Percentiles rank a stretch among this genome's conserved stretches.
phyloP scores from a whole-genome alignment of 495 filamentous ascomycete species.

The Collariella sp. region DNA sequence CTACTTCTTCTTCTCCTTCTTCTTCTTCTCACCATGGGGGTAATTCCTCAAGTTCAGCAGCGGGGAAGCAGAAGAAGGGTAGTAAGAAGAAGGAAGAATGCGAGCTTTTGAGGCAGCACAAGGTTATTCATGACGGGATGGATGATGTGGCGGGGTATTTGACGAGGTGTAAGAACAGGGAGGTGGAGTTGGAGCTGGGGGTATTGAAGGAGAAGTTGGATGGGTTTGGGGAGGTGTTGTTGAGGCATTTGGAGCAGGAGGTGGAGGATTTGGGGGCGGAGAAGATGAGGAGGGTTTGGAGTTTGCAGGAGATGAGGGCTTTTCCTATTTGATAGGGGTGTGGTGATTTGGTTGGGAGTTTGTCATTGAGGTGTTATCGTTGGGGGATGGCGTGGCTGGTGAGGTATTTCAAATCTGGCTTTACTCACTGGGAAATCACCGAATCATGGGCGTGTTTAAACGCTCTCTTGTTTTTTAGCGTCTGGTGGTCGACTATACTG shows the following conservation, averaged over 20 bases:
- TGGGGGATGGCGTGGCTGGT: too few species aligned
- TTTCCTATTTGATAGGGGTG: slow-evolving; percentile 61
- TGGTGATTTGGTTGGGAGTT: neutral
- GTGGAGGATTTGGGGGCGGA: slow-evolving; percentile 62
- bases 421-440: too few species aligned
- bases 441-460: too few species aligned
- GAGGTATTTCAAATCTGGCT: too few species aligned
- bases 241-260: slow-evolving; percentile 68
- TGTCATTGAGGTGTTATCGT: too few species aligned
- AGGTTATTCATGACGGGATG: slow-evolving; percentile 70
- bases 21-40: too few species aligned
- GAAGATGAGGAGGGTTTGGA: slow-evolving; percentile 86
- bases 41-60: neutral
- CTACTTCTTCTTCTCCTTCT: neutral
- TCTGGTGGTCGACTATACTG: too few species aligned
- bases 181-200: slow-evolving; percentile 57
- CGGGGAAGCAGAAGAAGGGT: neutral
- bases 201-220: slow-evolving; percentile 64
- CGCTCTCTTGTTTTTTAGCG: too few species aligned
- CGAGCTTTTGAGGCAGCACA: slow-evolving; percentile 69
- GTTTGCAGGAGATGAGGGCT: slow-evolving; percentile 59
- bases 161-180: slow-evolving; percentile 50
- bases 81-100: slow-evolving; percentile 13
- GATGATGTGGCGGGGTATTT: slow-evolving; percentile 66
- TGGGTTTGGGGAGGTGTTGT: slow-evolving; percentile 53